Evolutionary conservation across 495 filamentous ascomycete species (phyloP).

Genomic region (Oidiodendron maius): DNA sequence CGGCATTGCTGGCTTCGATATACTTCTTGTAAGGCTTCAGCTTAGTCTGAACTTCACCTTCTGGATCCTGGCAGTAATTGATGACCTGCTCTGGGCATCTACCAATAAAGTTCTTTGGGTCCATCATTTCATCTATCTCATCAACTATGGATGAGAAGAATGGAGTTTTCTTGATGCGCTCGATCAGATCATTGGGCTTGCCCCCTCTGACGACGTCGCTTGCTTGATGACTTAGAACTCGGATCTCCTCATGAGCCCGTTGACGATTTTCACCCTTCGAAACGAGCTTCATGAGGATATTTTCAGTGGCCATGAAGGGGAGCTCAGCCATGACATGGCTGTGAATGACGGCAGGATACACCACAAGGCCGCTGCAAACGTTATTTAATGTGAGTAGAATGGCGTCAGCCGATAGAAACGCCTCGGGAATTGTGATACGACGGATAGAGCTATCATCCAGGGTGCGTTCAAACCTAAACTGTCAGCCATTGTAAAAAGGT

Average conservation of each 20-base stretch:
- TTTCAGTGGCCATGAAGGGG: conserved; percentile 83
- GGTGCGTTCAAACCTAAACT: background rate
- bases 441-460: conserved; percentile 30
- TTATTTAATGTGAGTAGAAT: conserved; percentile 78
- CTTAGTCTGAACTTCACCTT: conserved; percentile 13
- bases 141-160: conserved; percentile 81
- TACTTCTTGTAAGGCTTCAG: conserved; percentile 17
- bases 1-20: conserved; percentile 12
- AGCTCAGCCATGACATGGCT: conserved; percentile 68
- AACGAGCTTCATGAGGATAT: conserved; percentile 47
- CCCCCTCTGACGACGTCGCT: conserved; percentile 70
- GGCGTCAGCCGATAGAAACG: conserved; percentile 78
- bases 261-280: conserved; percentile 52
- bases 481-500: background rate
- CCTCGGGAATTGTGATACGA: conserved; percentile 61
- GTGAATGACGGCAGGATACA: conserved; percentile 76
- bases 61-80: conserved; percentile 12
- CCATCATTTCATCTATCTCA: conserved; percentile 70
- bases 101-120: conserved; percentile 66
- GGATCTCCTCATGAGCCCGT: conserved; percentile 88
- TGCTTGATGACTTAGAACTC: conserved; percentile 84
- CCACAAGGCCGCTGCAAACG: conserved; percentile 60
- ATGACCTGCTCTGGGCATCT: conserved; percentile 19
- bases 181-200: conserved; percentile 76
- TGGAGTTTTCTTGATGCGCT: conserved; percentile 63